Evolutionary conservation across 257 asterid species (phyloP).

Genomic region (Forsythia viridissima): DNA sequence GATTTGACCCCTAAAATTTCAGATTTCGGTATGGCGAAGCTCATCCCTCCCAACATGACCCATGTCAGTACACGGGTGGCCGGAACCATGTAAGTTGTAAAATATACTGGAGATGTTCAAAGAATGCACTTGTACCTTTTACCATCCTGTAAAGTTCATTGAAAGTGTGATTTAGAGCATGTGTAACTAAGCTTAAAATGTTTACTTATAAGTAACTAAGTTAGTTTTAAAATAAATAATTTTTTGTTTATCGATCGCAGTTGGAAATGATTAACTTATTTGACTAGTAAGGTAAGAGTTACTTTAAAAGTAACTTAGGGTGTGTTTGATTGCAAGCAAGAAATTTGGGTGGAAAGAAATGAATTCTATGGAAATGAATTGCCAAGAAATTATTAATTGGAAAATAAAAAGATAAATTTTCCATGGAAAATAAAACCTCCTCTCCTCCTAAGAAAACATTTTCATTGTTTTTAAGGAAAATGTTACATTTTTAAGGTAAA

Average conservation of each 20-base stretch:
- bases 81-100: slow-evolving; percentile 80
- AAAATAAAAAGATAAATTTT: no score
- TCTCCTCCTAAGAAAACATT: no score
- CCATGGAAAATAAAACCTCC: no score
- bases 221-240: background rate
- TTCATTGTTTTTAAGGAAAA: no score
- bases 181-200: background rate
- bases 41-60: slow-evolving; percentile 76
- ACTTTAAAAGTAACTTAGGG: no score
- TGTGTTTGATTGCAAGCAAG: no score
- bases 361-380: no score
- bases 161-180: background rate
- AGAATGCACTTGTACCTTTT: background rate
- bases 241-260: background rate
- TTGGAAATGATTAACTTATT: background rate
- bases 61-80: slow-evolving; percentile 97
- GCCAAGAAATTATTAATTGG: no score
- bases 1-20: slow-evolving; percentile 85
- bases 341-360: no score
- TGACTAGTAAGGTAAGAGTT: no score
- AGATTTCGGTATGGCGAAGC: slow-evolving; percentile 96
- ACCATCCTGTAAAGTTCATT: background rate
- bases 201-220: background rate
- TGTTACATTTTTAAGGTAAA: no score
- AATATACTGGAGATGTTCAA: slow-evolving; percentile 8